Evolutionary conservation across 768 basidiomycete species (phyloP).

Genomic region (Thelephora aurantiotincta): DNA sequence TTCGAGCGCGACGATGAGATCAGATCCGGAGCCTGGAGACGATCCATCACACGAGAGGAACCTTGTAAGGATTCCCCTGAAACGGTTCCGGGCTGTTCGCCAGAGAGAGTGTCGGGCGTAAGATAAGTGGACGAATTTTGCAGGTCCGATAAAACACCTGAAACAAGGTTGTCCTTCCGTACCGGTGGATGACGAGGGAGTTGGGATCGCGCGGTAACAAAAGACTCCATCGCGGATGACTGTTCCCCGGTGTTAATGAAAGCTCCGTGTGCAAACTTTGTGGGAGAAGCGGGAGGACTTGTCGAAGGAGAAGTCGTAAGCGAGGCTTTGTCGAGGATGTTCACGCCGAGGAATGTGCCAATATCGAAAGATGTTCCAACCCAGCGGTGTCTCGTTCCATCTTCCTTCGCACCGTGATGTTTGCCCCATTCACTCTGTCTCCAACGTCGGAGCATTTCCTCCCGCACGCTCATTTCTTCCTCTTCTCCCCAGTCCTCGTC

Average conservation of each 20-base stretch:
- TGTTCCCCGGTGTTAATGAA: neutral
- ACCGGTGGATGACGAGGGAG: neutral
- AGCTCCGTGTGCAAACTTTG: neutral
- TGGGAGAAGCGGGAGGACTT: neutral
- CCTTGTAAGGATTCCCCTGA: neutral
- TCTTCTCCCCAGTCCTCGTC: conserved; percentile 53
- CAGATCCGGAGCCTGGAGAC: too few species aligned
- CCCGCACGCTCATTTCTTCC: conserved; percentile 31
- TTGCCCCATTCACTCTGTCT: conserved; percentile 52
- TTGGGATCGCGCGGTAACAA: conserved; percentile 15
- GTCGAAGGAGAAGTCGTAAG: conserved; percentile 1
- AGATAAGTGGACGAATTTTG: too few species aligned
- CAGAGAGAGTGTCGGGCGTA: neutral
- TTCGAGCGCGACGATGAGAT: too few species aligned
- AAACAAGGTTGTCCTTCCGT: neutral
- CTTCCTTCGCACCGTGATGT: conserved; percentile 21
- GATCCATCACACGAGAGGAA: too few species aligned
- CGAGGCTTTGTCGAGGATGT: conserved; percentile 30
- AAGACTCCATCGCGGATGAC: conserved; percentile 14
- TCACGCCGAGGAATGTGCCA: conserved; percentile 61
- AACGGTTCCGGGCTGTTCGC: neutral
- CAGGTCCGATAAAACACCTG: too few species aligned
- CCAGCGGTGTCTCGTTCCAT: conserved; percentile 28
- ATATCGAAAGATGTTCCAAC: conserved; percentile 67
- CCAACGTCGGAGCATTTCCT: conserved; percentile 51